These are phyloP conservation scores for Metschnikowia kunwiensis DNA, from an alignment of 805 yeast species.

Conservation along the genomic window DNA sequence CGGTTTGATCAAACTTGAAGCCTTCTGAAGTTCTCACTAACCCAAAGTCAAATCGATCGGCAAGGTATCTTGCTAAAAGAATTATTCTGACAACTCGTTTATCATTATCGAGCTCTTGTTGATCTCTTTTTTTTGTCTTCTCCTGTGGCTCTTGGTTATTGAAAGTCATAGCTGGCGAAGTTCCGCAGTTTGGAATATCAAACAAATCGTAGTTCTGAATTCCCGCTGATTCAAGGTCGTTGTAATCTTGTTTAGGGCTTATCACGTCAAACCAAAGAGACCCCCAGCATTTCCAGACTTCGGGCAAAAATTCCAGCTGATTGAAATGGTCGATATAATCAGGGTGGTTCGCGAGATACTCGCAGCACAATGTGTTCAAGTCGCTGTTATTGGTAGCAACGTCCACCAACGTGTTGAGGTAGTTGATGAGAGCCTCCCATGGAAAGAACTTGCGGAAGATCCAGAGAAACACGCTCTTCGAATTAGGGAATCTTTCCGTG, in stretches of 20 bases:
- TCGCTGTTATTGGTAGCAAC: slow-evolving; percentile 26
- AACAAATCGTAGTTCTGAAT: slow-evolving; percentile 51
- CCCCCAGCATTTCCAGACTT: slow-evolving; percentile 86
- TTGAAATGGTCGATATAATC: slow-evolving; percentile 49
- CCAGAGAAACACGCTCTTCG: slow-evolving; percentile 48
- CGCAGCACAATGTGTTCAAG: slow-evolving; percentile 23
- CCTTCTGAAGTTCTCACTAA: slow-evolving; percentile 44
- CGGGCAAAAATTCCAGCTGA: slow-evolving; percentile 62
- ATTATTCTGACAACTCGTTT: slow-evolving; percentile 52
- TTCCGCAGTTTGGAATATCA: slow-evolving; percentile 67
- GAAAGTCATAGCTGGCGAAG: slow-evolving; percentile 29
- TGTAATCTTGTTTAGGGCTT: slow-evolving; percentile 50
- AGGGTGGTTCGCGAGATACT: slow-evolving; percentile 25
- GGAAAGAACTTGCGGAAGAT: slow-evolving; percentile 59
- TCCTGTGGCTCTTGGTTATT: slow-evolving; percentile 27
- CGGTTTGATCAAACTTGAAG: slow-evolving; percentile 40
- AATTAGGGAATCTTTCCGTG: slow-evolving; percentile 41
- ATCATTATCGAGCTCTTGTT: slow-evolving; percentile 43
- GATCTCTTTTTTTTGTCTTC: slow-evolving; percentile 18
- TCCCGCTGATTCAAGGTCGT: slow-evolving; percentile 51
- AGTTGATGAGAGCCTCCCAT: slow-evolving; percentile 62
- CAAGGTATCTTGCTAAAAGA: slow-evolving; percentile 48
- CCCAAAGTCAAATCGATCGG: slow-evolving; percentile 55
- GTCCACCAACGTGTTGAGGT: slow-evolving; percentile 56
- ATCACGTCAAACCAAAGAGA: slow-evolving; percentile 73